These are phyloP conservation scores for Pisolithus albus DNA, from an alignment of 768 basidiomycete genomes.

Conservation along the genomic window DNA sequence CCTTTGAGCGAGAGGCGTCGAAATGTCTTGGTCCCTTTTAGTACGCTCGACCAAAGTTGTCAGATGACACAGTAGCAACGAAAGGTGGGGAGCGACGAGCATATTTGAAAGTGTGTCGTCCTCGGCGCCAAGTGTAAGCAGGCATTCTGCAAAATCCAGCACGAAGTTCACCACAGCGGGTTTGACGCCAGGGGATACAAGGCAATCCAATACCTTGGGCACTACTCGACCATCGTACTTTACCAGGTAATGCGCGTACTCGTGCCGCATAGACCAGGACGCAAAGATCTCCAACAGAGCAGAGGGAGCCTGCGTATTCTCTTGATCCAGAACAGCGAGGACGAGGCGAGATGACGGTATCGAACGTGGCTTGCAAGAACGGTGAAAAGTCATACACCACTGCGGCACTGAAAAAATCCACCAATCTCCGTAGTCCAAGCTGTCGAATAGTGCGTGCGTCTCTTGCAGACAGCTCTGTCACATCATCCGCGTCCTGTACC, in stretches of 20 bases:
- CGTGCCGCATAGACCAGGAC: conserved; percentile 57
- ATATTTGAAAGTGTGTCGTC: conserved; percentile 43
- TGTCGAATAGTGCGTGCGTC: conserved; percentile 64
- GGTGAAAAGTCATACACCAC: conserved; percentile 68
- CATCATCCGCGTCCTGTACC: conserved; percentile 29
- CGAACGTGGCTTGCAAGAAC: conserved; percentile 63
- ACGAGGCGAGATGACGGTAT: conserved; percentile 74
- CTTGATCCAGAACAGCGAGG: conserved; percentile 62
- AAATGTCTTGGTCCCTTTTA: conserved; percentile 42
- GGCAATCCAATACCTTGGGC: conserved; percentile 74
- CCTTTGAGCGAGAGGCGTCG: conserved; percentile 67
- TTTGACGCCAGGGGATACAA: conserved; percentile 81
- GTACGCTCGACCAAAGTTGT: conserved; percentile 59
- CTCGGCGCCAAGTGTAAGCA: conserved; percentile 50
- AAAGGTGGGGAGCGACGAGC: conserved; percentile 65
- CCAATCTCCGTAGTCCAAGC: conserved; percentile 76
- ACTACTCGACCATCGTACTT: conserved; percentile 62
- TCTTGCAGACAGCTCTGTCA: conserved; percentile 25
- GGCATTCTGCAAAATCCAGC: conserved; percentile 76
- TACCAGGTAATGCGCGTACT: conserved; percentile 59
- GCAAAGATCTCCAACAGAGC: conserved; percentile 81
- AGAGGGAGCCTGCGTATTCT: conserved; percentile 91
- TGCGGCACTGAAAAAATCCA: conserved; percentile 79
- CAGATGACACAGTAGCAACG: conserved; percentile 64
- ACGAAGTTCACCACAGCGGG: conserved; percentile 72